Base-by-base conservation (phyloP, 163 green algal genomes). In the Scenedesmus sp. region DNA sequence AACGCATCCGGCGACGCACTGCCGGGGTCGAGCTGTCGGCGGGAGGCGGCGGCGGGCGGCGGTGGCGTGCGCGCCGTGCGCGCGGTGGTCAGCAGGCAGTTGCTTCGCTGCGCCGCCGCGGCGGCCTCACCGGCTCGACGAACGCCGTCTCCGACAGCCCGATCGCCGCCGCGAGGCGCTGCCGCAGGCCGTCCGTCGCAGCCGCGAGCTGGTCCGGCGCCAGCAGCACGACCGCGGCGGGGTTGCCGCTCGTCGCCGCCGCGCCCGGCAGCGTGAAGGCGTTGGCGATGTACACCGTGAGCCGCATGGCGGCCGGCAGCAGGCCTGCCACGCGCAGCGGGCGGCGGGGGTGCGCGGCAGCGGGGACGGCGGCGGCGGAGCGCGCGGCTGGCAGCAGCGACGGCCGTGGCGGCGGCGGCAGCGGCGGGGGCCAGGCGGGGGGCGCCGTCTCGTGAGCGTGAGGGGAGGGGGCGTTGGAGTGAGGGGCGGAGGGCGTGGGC, bases 61-160 rank as follows among this genome's bases (percentile, higher is more conserved):
- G 5, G 22, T 22, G 22, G 22, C 24, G 1, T 2, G 7, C 11
- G n/a, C 26, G n/a, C 0, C 56, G 0, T 0, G 17, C 10, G 53
- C 0, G 4, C 50, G 14, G 47, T 56, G 47, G 17, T 56, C 47
- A 56, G n/a, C n/a, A n/a, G n/a, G n/a, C 9, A 22, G 5, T 14
- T 18, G 14, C 9, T 56, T 2, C 0, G 1, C 31, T 29, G 2
- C 33, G 44, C n/a, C 29, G 24, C 54, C 18, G 54, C 15, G 18
- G 7, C 26, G 47, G 58, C 58, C 48, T 70, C 65, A 85, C 66
- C 0, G 60, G 57, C 39, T 89, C 78, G 3, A 96, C 13, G 39
- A 88, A 97, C 0, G 92, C 90, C 18, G 92, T 97, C 54, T 97
- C 92, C 0, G 70, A 85, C 11, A 94, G 82, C 60, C 95, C 95